Base-by-base conservation (phyloP, 23 red algal genomes). In the Chondrus crispus region DNA sequence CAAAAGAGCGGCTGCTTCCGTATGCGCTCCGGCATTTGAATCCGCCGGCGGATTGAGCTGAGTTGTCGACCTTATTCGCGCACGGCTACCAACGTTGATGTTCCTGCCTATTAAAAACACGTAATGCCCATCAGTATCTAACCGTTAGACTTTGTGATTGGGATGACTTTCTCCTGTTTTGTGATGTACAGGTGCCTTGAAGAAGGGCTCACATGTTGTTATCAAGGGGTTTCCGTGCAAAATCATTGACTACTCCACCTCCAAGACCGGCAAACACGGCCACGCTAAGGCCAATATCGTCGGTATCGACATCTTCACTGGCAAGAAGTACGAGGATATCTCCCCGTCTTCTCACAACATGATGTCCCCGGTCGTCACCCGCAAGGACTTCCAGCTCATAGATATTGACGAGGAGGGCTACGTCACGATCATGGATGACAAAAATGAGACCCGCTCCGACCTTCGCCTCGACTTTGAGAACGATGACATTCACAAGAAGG, bases 221-320 rank as follows among this genome's bases (percentile, higher is more conserved):
- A 84, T 99, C 85, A 99, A 99, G 76, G 97, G 97, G 35, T 96
- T 96, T 53, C 94, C 97, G n/a, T 99, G 97, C 85, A 99, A 99
- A 64, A 93, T 95, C 35, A 93, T 99, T 52, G 97, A 99, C 3
- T 94, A 95, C 45, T 96, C 93, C 26, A 99, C 97, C 13, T 96
- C 93, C 19, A 99, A 99, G 89, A 99, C 97, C 37, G 97, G 97
- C 19, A 99, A 99, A 81, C 97, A 99, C 75, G 97, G 97, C 12
- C 97, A 99, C 81, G 97, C 97, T 29, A 99, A 99, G 90, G 97
- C 97, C 8, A 99, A 99, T 68, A 99, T 99, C 62, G 91, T 93
- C 29, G 97, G 97, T 11, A 68, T 96, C 18, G 97, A 99, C 64
- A 99, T 99, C 73, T 99, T 99, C 62, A 96, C 97, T 22, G 74